Conservation (phyloP, 306 rosid species). For the Vigna reflexopilosa region DNA sequence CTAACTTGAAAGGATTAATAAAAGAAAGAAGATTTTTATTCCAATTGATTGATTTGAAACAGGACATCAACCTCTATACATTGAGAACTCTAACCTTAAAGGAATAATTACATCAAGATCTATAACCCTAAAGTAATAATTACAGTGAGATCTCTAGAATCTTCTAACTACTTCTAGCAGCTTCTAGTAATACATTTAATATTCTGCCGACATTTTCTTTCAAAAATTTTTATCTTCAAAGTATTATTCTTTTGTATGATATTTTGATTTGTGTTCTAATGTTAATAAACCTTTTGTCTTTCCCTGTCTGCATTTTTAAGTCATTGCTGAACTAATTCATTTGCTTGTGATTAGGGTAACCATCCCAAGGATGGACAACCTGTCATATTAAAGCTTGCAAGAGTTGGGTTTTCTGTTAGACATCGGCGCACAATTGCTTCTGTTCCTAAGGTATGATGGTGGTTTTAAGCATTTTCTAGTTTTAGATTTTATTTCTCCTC, state of each 20-base stretch:
- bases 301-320: background rate
- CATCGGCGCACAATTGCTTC: slow-evolving; percentile 66
- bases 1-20: too few species aligned
- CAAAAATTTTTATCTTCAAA: background rate
- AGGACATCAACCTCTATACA: too few species aligned
- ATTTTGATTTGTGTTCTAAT: slow-evolving; percentile 14
- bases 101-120: too few species aligned
- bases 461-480: slow-evolving; percentile 3
- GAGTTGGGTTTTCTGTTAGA: slow-evolving; percentile 65
- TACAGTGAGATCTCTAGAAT: too few species aligned
- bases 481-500: slow-evolving; percentile 29
- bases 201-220: too few species aligned
- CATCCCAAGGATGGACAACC: slow-evolving; percentile 91
- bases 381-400: slow-evolving; percentile 65
- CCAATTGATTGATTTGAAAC: too few species aligned
- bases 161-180: too few species aligned
- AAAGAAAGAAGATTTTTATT: too few species aligned
- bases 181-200: too few species aligned
- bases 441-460: slow-evolving; percentile 68
- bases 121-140: too few species aligned
- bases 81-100: too few species aligned
- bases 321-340: slow-evolving; percentile 33
- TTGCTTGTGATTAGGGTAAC: slow-evolving; percentile 66
- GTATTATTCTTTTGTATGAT: background rate
- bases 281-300: slow-evolving; percentile 12